Conservation (phyloP, 768 basidiomycete genomes). For the Macrocybe gigantea region DNA sequence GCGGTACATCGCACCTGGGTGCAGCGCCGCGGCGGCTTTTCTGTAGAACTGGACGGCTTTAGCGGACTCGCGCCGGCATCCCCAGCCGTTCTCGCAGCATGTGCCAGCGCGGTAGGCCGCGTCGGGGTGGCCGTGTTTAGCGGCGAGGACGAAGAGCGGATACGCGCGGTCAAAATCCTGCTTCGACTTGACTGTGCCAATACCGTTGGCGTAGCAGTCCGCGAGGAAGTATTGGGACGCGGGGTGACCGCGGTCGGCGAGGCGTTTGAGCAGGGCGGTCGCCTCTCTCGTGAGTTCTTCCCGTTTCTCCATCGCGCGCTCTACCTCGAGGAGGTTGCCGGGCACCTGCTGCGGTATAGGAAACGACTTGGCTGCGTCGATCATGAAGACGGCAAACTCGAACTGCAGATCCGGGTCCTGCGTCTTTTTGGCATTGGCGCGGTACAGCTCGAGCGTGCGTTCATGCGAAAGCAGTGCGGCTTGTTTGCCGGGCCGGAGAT, state of each 20-base stretch:
- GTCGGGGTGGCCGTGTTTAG: conserved; percentile 96
- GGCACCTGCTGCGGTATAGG: conserved; percentile 66
- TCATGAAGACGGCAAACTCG: conserved; percentile 98
- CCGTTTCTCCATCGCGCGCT: conserved; percentile 73
- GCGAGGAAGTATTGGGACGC: conserved; percentile 97
- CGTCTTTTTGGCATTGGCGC: conserved; percentile 96
- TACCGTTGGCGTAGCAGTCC: conserved; percentile 98
- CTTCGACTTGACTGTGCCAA: conserved; percentile 81
- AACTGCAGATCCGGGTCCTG: conserved; percentile 97
- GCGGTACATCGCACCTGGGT: conserved; percentile 95
- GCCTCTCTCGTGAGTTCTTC: conserved; percentile 91
- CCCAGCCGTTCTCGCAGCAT: conserved; percentile 99
- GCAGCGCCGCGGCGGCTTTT: conserved; percentile 86
- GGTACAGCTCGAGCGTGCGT: conserved; percentile 94
- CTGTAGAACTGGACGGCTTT: conserved; percentile 92
- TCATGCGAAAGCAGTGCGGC: conserved; percentile 93
- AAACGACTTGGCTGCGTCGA: conserved; percentile 91
- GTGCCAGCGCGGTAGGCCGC: conserved; percentile 94
- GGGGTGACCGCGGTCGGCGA: conserved; percentile 92
- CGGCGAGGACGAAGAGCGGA: conserved; percentile 91
- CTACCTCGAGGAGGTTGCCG: conserved; percentile 75
- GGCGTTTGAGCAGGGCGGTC: conserved; percentile 76
- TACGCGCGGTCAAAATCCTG: conserved; percentile 98
- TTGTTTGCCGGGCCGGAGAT: conserved; percentile 87
- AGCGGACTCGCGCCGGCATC: conserved; percentile 84